Base-by-base conservation (phyloP, 2,329 filamentous ascomycete genomes). In the Colletotrichum euphorbiae region DNA sequence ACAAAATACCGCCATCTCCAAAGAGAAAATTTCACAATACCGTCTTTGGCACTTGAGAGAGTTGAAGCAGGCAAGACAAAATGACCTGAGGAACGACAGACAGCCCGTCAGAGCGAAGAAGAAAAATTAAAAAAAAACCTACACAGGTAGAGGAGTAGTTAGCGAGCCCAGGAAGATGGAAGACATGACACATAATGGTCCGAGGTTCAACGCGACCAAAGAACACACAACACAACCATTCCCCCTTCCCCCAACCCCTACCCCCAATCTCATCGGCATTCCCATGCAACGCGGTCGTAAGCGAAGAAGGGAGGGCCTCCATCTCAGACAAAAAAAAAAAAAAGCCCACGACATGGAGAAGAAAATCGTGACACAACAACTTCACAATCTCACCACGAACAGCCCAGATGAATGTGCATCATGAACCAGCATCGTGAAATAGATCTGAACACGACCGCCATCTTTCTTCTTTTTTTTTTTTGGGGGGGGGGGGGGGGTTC, bases 381-480 rank as follows among this genome's bases (percentile, higher is more conserved):
- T 28, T 64, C 45, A 59, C 17, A 40, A 58, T 60, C 55, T 45
- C 54, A 33, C 28, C 31, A 40, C 24, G 7, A 59, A 60, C 15
- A 59, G 36, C 13, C 11, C 28, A 45, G 56, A 65, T 36, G 31
- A 60, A n/a, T n/a, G 6, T 21, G 38, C 38, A 60, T 42, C 28
- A 51, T 42, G 8, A 8, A 48, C 15, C 36, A 38, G 13, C 36
- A 38, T 38, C 36, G 11, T 38, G 11, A 28, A 28, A 28, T 28
- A 28, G 28, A 28, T 8, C 6, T 6, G 6, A 8, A 28, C 28
- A 8, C 28, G 7, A 1, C 28, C 24, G 24, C 28, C 7, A n/a
- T 28, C 7, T 28, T 6, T 28, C 6, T 8, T 28, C 6, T 28
- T 28, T 1, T 28, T 28, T 24, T 24, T n/a, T n/a, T n/a, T n/a